Percentiles rank a stretch among this genome's conserved stretches.
Conservation (phyloP, 106 monocot genomes). For the Dendrobium nobile region DNA sequence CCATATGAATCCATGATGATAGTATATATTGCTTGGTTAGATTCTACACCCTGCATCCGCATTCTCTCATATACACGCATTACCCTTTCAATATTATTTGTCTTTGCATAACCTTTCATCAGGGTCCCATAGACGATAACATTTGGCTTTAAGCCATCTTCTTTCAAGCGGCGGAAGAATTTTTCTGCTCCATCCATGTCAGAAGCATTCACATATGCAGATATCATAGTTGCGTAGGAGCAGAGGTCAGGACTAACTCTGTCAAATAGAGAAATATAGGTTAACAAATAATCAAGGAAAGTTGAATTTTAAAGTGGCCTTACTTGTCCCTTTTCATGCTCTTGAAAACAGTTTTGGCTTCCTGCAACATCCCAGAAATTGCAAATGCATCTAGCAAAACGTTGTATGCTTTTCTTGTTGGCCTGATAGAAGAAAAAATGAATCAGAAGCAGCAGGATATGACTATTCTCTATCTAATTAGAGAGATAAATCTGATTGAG, state of each 20-base stretch:
- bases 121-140: conserved; percentile 82
- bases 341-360: conserved; percentile 91
- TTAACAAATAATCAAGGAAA: not conserved
- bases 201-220: conserved; percentile 83
- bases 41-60: conserved; percentile 59
- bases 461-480: no score
- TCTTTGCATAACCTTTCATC: conserved; percentile 92
- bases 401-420: conserved; percentile 85
- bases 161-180: conserved; percentile 78
- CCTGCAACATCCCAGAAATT: conserved; percentile 88
- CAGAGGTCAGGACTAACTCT: conserved; percentile 79
- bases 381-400: conserved; percentile 95
- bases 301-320: not conserved
- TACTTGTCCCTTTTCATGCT: conserved; percentile 88
- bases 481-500: no score
- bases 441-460: not conserved
- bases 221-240: conserved; percentile 89
- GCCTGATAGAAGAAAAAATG: conserved; percentile 32
- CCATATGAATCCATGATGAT: conserved; percentile 94
- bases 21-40: conserved; percentile 87
- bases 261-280: not conserved
- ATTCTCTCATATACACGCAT: conserved; percentile 83
- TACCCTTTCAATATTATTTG: conserved; percentile 68
- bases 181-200: conserved; percentile 93
- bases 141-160: conserved; percentile 80